These are phyloP conservation scores for Petunia secreta DNA, from an alignment of 257 asterid genomes.

Conservation along the genomic window DNA sequence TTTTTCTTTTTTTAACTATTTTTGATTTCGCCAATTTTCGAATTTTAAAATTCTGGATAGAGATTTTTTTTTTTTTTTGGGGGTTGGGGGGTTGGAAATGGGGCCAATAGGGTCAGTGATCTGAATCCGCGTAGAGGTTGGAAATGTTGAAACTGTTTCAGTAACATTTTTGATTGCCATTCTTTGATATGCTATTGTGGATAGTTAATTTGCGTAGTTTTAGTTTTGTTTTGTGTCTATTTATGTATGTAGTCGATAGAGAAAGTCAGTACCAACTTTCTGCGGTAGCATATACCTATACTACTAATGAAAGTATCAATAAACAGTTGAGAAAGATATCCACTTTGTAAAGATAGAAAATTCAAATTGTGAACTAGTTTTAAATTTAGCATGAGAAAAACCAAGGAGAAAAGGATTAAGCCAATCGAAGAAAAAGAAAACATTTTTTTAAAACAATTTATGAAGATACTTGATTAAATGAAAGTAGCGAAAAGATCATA, in stretches of 20 bases:
- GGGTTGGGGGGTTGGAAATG: neutral
- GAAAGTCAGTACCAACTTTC: neutral
- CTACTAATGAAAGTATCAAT: too few species aligned
- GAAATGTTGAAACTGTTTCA: neutral
- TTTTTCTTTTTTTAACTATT: too few species aligned
- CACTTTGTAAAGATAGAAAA: too few species aligned
- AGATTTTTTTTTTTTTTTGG: neutral
- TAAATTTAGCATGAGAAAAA: too few species aligned
- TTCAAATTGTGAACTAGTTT: too few species aligned
- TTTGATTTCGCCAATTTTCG: neutral
- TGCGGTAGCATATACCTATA: too few species aligned
- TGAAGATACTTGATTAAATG: too few species aligned
- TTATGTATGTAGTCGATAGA: neutral
- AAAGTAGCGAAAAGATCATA: too few species aligned
- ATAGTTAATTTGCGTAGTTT: neutral
- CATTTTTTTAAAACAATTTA: too few species aligned
- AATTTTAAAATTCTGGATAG: neutral
- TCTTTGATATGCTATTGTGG: slow-evolving; percentile 16
- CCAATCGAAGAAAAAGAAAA: too few species aligned
- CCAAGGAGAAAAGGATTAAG: too few species aligned
- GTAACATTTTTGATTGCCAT: neutral
- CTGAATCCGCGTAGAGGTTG: neutral
- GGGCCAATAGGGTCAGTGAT: neutral
- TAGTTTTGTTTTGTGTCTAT: neutral
- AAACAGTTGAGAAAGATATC: too few species aligned